Base-by-base conservation (phyloP, 1,284 basidiomycete species). In the Sporisorium reilianum region DNA sequence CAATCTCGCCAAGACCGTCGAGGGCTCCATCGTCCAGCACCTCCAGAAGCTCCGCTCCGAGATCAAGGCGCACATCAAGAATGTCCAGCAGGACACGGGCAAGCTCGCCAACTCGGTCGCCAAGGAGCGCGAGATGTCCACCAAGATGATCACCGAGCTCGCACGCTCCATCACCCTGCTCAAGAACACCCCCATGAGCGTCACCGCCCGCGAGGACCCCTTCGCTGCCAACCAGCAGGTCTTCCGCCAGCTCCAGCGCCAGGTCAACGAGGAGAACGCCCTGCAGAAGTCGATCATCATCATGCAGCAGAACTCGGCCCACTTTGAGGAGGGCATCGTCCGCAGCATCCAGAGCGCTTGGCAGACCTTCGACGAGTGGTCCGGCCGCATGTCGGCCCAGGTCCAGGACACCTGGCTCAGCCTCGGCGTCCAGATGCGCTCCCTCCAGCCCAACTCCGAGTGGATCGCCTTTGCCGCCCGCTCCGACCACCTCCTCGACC, bases 281-380 rank as follows among this genome's bases (percentile, higher is more conserved):
- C 89, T 99, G 20, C 97, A 99, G 86, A 99, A 99, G 86, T 94
- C 92, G n/a, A 93, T 98, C 83, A 92, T 99, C 83, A 97, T 99
- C 85, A 98, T 97, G 90, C 96, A 99, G 85, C 85, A 97, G 81
- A 97, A 97, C 86, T 94, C 92, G 50, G 96, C 95, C 23, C 92
- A 97, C 85, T 99, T 99, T 79, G 96, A 98, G 86, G 93, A 95
- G 82, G 96, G 95, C 68, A 93, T 99, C 80, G 94, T 99, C 41
- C 92, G 93, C 76, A 91, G 93, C 32, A 90, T 99, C 76, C 95
- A 99, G 86, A 94, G 93, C 38, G 94, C 96, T 0, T 99, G 96
- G 96, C 90, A 92, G 75, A 98, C 95, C 1, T 99, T 94, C 84
- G 93, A 96, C 82, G 95, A 98, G 86, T 99, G 96, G 96, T 92